Evolutionary conservation across 768 basidiomycete genomes (phyloP), one percentile per base, ranked within the genome.

Genomic region (Gyrodon lividus): DNA sequence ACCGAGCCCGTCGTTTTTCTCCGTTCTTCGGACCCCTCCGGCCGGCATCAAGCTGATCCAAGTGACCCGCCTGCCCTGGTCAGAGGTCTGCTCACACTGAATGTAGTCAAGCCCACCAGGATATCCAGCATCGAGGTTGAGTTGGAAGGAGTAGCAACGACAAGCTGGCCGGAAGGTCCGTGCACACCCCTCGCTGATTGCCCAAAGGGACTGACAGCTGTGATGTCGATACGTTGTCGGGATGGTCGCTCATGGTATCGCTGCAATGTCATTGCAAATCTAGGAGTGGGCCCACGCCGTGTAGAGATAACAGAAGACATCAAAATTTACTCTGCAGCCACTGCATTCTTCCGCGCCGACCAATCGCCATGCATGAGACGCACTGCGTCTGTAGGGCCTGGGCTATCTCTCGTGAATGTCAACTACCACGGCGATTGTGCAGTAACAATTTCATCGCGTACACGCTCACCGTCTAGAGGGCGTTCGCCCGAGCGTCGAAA

Each of bases 141-240:
- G 63, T 71, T 98, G 24, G 74, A 81, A 26, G 95, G 89, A 4
- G 82, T 77, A 49, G 74, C 83, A 14, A 70, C 78, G 14, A 84
- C 84, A 6, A 79, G 83, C 39, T 92, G 88, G 86, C 86, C 89
- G 12, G 96, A 98, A 77, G 92, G 96, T 93, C 48, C 43, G 80
- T 68, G 9, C 24, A 22, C 47, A 6, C 41, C 3, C 78, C 64
- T 43, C 33, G 19, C 31, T 23, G 30, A 31, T 50, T 50, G 10
- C 41, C 23, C 26, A n/a, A 33, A 30, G 33, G 23, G 13, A 49
- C 50, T 39, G 24, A 46, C 13, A 13, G 31, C 52, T 48, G 40
- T 22, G 7, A 22, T 41, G 4, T 10, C 48, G 19, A 34, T 42
- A 4, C 30, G n/a, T 16, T 22, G 22, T 42, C 34, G 6, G 23